phyloP scores from a whole-genome alignment of 768 basidiomycete species.

The Calocera cornea region DNA sequence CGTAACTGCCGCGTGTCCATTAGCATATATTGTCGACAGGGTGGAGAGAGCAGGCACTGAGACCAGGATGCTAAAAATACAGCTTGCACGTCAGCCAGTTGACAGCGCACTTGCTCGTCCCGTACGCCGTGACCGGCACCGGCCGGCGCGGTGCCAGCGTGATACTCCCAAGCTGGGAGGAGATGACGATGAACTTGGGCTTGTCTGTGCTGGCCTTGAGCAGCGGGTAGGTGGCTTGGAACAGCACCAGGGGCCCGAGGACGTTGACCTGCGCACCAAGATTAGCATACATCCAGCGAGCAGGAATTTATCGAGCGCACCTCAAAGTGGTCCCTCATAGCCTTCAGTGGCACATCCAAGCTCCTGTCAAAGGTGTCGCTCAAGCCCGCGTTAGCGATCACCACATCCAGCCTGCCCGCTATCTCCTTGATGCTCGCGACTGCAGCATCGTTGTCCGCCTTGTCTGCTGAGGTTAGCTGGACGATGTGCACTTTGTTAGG shows the following conservation, averaged over 20 bases:
- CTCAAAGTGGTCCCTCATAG: slow-evolving; percentile 1
- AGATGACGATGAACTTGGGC: slow-evolving; percentile 14
- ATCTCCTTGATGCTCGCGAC: slow-evolving; percentile 8
- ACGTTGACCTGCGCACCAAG: slow-evolving; percentile 7
- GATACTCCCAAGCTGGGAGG: slow-evolving; percentile 7
- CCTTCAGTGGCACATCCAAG: not conserved
- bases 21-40: too few species aligned
- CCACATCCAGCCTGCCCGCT: slow-evolving; percentile 14
- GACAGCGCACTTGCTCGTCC: slow-evolving; percentile 12
- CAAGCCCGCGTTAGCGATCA: slow-evolving; percentile 19
- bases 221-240: slow-evolving; percentile 12
- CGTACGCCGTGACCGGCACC: not conserved
- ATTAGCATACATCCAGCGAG: not conserved
- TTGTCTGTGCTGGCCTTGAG: not conserved
- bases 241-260: slow-evolving; percentile 15
- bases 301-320: not conserved
- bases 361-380: not conserved
- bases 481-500: slow-evolving; percentile 9
- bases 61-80: not conserved
- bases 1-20: not conserved
- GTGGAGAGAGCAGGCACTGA: not conserved
- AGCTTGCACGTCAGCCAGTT: slow-evolving; percentile 12
- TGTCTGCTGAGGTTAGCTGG: slow-evolving; percentile 11
- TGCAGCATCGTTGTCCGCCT: slow-evolving; percentile 11
- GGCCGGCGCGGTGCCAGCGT: not conserved